phyloP scores from a whole-genome alignment of 2,329 filamentous ascomycete genomes.

The Alternaria alternata region DNA sequence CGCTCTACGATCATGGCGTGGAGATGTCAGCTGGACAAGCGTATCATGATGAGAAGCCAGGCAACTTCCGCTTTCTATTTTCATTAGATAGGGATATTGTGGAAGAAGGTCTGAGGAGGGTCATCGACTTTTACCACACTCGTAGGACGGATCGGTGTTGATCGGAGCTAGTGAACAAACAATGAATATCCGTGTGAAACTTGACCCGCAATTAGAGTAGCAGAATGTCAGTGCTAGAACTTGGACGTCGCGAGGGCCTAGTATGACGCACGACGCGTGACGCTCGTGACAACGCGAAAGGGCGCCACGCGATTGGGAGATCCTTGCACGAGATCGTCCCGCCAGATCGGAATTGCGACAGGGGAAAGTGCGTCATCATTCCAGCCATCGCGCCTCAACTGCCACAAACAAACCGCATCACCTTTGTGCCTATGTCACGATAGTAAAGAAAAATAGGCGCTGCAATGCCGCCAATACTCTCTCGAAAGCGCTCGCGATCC shows the following conservation, averaged over 20 bases:
- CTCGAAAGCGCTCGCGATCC: slow-evolving; percentile 70
- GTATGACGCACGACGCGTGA: neutral
- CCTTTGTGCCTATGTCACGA: slow-evolving; percentile 3
- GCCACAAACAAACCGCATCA: neutral
- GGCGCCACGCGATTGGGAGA: slow-evolving; percentile 25
- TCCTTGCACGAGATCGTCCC: slow-evolving; percentile 29
- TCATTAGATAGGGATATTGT: slow-evolving; percentile 49
- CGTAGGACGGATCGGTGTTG: neutral
- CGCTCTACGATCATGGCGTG: slow-evolving; percentile 24
- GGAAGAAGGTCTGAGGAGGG: slow-evolving; percentile 45
- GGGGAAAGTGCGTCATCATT: slow-evolving; percentile 36
- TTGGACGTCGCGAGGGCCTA: neutral
- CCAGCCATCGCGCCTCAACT: slow-evolving; percentile 13
- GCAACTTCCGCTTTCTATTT: slow-evolving; percentile 56
- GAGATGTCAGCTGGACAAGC: slow-evolving; percentile 38
- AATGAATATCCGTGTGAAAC: neutral
- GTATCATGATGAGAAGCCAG: slow-evolving; percentile 46
- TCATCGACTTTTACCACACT: slow-evolving; percentile 5
- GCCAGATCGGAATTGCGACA: slow-evolving; percentile 24
- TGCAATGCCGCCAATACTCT: slow-evolving; percentile 72
- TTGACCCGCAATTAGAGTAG: neutral
- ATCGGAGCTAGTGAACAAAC: neutral
- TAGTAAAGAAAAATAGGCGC: slow-evolving; percentile 4
- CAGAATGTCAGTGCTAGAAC: neutral
- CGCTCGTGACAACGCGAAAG: slow-evolving; percentile 26